Base-by-base conservation (phyloP, 2,329 filamentous ascomycete genomes). In the Verticillium tricorpus region DNA sequence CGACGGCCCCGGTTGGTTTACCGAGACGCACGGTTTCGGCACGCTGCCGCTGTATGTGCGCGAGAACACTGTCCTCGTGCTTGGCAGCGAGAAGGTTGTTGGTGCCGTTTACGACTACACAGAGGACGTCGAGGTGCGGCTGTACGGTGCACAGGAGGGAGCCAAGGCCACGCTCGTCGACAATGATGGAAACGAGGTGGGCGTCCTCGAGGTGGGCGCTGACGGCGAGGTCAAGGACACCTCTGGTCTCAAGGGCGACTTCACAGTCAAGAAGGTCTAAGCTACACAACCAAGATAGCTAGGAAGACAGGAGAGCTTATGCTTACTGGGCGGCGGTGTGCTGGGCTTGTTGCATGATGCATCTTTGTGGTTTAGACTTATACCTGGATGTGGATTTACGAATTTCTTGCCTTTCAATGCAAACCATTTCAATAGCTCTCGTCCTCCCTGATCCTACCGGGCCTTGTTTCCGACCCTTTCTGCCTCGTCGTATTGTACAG, bases 21-120 rank as follows among this genome's bases (percentile, higher is more conserved):
- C 73, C 31, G 85, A 88, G 74, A 84, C 73, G 61, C 86, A 88
- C 66, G 78, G 74, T 2, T 88, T 88, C 66, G 80, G 81, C 56
- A 85, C 81, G 1, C 69, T 88, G 64, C 85, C 86, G 3, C 71
- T 88, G 2, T 82, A 87, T 45, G 78, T 88, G 32, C 77, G 85
- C 4, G 83, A 85, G 65, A 80, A 81, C 59, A 81, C 81, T 0
- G 67, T 83, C 4, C 69, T 83, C 5, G 75, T 83, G 5, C 73
- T 83, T 2, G 80, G 80, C 0, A 78, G 71, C 63, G 69, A 69
- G 19, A 74, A 70, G 3, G 71, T 73, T 35, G 74, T 69, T 40
- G 75, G 79, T 15, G 76, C 77, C 1, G 79, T 79, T 2, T 83
- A 82, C 60, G 77, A 83, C 65, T 83, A 82, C 64, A 67, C 69